Evolutionary conservation across 768 basidiomycete species (phyloP).

Genomic region (Mycena belliarum): DNA sequence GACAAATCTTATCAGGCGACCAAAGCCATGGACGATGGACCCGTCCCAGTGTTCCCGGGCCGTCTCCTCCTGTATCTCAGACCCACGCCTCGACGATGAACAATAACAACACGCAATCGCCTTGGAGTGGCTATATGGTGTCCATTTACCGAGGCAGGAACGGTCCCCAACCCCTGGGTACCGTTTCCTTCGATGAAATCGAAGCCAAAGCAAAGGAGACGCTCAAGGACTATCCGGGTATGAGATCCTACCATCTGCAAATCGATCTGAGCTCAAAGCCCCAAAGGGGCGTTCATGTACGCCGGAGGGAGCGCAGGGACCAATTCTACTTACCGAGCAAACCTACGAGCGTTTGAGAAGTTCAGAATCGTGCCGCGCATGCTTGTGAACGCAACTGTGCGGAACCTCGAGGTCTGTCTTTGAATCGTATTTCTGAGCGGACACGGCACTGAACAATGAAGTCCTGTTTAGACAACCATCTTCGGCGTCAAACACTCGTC

Average conservation of each 20-base stretch:
- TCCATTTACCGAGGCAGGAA: conserved; percentile 40
- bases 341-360: conserved; percentile 60
- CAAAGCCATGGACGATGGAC: too few relatives aligned
- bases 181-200: conserved; percentile 61
- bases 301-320: conserved; percentile 77
- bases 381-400: conserved; percentile 60
- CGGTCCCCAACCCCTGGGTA: conserved; percentile 54
- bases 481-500: conserved; percentile 64
- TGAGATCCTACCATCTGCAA: not conserved
- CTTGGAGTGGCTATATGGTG: conserved; percentile 45
- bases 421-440: not conserved
- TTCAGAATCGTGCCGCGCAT: conserved; percentile 80
- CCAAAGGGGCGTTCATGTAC: conserved; percentile 70
- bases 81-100: too few relatives aligned
- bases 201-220: conserved; percentile 67
- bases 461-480: conserved; percentile 59
- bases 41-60: too few relatives aligned
- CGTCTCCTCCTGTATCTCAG: too few relatives aligned
- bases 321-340: conserved; percentile 63
- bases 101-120: conserved; percentile 4
- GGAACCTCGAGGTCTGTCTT: conserved; percentile 56
- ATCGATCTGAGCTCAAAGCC: not conserved
- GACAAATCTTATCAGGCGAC: too few relatives aligned
- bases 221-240: conserved; percentile 56
- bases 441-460: too few relatives aligned